A percentile compares a stretch with the other conserved stretches of the same genome.
These are phyloP conservation scores for Rosa hybrid DNA, from an alignment of 331 rosid genomes.

Conservation along the genomic window DNA sequence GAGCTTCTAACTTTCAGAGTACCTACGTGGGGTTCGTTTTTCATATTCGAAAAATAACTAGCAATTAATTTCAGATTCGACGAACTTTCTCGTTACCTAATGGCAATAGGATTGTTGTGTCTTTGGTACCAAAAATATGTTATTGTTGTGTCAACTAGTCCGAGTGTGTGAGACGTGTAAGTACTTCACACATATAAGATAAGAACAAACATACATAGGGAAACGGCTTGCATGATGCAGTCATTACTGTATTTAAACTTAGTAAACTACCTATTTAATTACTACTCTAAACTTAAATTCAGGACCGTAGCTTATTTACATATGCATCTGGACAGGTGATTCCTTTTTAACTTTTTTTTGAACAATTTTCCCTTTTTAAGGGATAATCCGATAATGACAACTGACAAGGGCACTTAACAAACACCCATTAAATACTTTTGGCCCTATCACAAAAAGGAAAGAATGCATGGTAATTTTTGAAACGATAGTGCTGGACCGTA, in stretches of 20 bases:
- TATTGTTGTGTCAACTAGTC: not conserved
- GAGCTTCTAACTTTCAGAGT: not conserved
- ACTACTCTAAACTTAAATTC: too few species aligned
- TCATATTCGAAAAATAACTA: too few species aligned
- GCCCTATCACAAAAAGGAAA: too few species aligned
- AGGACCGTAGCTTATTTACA: not conserved
- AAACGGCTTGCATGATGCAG: not conserved
- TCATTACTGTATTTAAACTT: too few species aligned
- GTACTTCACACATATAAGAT: not conserved
- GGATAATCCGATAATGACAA: too few species aligned
- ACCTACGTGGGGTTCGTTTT: not conserved
- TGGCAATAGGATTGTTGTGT: not conserved
- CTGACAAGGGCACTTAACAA: too few species aligned
- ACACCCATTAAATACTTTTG: too few species aligned
- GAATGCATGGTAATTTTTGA: too few species aligned
- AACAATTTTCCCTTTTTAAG: too few species aligned
- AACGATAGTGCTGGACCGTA: too few species aligned
- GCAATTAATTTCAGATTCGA: not conserved
- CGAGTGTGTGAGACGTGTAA: not conserved
- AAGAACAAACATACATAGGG: not conserved
- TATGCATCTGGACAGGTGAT: not conserved
- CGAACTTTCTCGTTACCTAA: not conserved
- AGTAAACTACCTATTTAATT: not conserved
- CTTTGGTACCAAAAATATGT: not conserved
- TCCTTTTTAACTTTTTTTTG: not conserved